Percentiles rank a stretch among this genome's conserved stretches.
These are phyloP conservation scores for Tolypocladium ophioglossoides DNA, from an alignment of 2,329 filamentous ascomycete genomes.

Conservation along the genomic window DNA sequence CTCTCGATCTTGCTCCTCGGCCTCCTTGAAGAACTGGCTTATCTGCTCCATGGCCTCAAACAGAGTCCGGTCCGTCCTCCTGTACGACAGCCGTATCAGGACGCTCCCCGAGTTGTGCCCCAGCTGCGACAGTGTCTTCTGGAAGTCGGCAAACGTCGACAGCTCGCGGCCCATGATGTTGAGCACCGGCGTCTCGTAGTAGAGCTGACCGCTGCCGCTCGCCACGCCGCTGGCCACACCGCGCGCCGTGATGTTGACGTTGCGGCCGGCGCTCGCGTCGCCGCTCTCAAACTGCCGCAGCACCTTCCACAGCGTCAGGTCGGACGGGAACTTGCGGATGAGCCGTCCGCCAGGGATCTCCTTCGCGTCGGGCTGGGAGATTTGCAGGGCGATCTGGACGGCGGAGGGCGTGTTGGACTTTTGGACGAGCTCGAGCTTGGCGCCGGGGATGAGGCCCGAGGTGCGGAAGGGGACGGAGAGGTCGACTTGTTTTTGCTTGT, in stretches of 20 bases:
- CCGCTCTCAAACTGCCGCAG: slow-evolving; percentile 82
- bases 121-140: slow-evolving; percentile 79
- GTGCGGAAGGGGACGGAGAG: slow-evolving; percentile 76
- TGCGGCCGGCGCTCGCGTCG: slow-evolving; percentile 46
- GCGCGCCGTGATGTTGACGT: slow-evolving; percentile 74
- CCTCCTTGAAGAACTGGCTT: slow-evolving; percentile 57
- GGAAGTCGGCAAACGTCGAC: slow-evolving; percentile 66
- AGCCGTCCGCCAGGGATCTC: slow-evolving; percentile 56
- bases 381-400: slow-evolving; percentile 79
- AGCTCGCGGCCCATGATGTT: slow-evolving; percentile 76
- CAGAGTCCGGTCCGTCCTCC: slow-evolving; percentile 63
- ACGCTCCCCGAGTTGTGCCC: slow-evolving; percentile 80
- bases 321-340: slow-evolving; percentile 77
- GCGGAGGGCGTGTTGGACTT: slow-evolving; percentile 76
- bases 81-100: slow-evolving; percentile 68
- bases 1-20: slow-evolving; percentile 19
- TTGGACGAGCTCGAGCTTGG: slow-evolving; percentile 85
- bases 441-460: slow-evolving; percentile 71
- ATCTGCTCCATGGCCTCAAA: slow-evolving; percentile 82
- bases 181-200: slow-evolving; percentile 79
- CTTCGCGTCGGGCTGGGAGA: slow-evolving; percentile 61
- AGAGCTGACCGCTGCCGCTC: slow-evolving; percentile 61
- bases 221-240: slow-evolving; percentile 53
- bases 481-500: slow-evolving; percentile 78
- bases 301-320: slow-evolving; percentile 80